Conservation (phyloP, 2,329 filamentous ascomycete species). For the Alternaria dauci region DNA sequence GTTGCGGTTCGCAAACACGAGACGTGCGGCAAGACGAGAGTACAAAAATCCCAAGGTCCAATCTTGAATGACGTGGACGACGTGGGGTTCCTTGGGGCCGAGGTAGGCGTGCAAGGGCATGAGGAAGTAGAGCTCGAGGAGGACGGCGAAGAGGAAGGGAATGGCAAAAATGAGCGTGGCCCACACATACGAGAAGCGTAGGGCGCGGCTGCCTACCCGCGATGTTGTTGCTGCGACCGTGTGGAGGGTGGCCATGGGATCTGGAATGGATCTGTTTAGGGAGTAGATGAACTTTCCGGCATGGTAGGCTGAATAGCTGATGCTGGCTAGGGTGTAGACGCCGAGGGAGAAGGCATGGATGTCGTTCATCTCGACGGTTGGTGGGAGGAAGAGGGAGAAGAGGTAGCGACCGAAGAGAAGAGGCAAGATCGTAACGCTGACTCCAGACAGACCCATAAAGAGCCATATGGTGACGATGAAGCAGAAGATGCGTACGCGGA, state of each 20-base stretch:
- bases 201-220: slow-evolving; percentile 45
- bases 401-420: slow-evolving; percentile 83
- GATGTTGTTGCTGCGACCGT: slow-evolving; percentile 37
- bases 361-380: slow-evolving; percentile 77
- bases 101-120: slow-evolving; percentile 83
- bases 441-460: slow-evolving; percentile 87
- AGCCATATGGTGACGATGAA: slow-evolving; percentile 94
- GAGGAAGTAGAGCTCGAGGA: slow-evolving; percentile 88
- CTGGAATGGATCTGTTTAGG: slow-evolving; percentile 37
- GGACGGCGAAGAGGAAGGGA: slow-evolving; percentile 78
- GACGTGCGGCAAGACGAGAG: slow-evolving; percentile 77
- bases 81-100: slow-evolving; percentile 64
- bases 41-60: slow-evolving; percentile 95
- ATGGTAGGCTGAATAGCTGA: slow-evolving; percentile 63
- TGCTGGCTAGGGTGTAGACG: slow-evolving; percentile 77
- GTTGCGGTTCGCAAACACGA: slow-evolving; percentile 72
- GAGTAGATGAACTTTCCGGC: slow-evolving; percentile 58
- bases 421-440: slow-evolving; percentile 85
- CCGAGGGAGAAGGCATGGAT: slow-evolving; percentile 96
- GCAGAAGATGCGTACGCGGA: slow-evolving; percentile 78
- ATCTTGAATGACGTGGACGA: slow-evolving; percentile 86
- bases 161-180: slow-evolving; percentile 78
- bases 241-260: slow-evolving; percentile 42
- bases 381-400: slow-evolving; percentile 76
- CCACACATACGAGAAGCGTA: slow-evolving; percentile 77